Evolutionary conservation across 176 grass and related monocot genomes (phyloP), one percentile per base, ranked within the genome.

Genomic region (Avena atlantica): DNA sequence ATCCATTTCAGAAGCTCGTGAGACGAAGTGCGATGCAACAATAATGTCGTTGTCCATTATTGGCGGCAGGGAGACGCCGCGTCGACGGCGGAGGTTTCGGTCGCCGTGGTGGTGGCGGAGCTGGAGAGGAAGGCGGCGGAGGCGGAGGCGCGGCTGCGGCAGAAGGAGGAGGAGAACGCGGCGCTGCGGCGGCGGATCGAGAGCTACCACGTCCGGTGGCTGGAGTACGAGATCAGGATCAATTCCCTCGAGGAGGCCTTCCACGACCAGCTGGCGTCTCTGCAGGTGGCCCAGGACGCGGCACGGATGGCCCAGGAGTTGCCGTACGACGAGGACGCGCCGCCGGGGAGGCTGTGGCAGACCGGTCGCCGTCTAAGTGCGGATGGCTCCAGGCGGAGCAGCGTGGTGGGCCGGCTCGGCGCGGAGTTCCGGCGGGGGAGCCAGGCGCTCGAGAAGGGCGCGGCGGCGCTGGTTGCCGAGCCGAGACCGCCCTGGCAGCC

Each of bases 151-250:
- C 83, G 2, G 66, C 62, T 95, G 11, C 71, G 47, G 78, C 24
- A 21, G 44, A 84, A 86, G 47, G 83, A 86, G 29, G 78, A 86
- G 55, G 88, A 95, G 85, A 95, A 88, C 67, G 75, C 64, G 17
- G 62, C 24, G 49, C 77, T 95, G 17, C 68, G 59, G 29, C 83
- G 84, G 16, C 78, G 79, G 29, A 60, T 95, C 1, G 79, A 92
- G 58, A 23, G 81, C 24, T 95, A 92, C 78, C 79, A 88, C 55
- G 57, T 60, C 53, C 56, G 69, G 68, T 95, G 90, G 88, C 67
- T 81, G 71, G 62, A 88, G 36, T 84, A 80, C 76, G 93, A 95
- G 88, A 85, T 80, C 64, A 90, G 71, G 51, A 86, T 90, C 86
- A 88, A 81, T 24, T 90, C 88, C 19, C 27, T 92, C 23, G 88